These are phyloP conservation scores for Colletotrichum orchidophilum DNA, from an alignment of 2,329 filamentous ascomycete genomes.

Conservation along the genomic window DNA sequence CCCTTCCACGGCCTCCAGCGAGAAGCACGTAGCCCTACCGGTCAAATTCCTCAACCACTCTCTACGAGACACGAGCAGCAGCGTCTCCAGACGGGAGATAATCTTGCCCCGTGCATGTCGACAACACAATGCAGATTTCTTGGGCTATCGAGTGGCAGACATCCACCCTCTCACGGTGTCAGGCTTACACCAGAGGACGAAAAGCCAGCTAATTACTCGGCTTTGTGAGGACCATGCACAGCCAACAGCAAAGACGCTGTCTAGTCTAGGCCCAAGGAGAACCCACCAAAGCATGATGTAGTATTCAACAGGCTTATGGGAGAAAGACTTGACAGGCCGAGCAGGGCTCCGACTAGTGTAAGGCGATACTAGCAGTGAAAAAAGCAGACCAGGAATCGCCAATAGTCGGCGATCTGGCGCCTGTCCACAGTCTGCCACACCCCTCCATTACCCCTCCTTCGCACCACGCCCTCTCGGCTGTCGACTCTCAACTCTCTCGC, in stretches of 20 bases:
- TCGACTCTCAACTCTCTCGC: neutral
- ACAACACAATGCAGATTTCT: neutral
- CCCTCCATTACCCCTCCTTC: slow-evolving; percentile 9
- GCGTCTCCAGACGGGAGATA: neutral
- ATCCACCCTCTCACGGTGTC: neutral
- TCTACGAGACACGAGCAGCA: neutral
- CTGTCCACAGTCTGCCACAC: neutral
- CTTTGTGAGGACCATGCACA: neutral
- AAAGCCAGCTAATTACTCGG: neutral
- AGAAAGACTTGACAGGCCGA: neutral
- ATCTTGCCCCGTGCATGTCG: neutral
- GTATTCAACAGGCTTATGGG: neutral
- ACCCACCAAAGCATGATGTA: neutral
- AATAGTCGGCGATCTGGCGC: slow-evolving; percentile 19
- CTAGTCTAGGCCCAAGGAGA: neutral
- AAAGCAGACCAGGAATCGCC: neutral
- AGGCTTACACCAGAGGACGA: neutral
- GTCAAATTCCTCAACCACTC: neutral
- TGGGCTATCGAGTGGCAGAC: too few species aligned
- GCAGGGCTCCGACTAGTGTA: neutral
- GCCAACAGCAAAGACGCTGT: neutral
- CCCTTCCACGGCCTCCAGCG: neutral
- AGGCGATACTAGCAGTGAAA: too few species aligned
- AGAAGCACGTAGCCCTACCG: neutral
- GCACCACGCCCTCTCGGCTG: neutral